These are phyloP conservation scores for Pugionium cornutum DNA, from an alignment of 345 rosid species.

Conservation along the genomic window DNA sequence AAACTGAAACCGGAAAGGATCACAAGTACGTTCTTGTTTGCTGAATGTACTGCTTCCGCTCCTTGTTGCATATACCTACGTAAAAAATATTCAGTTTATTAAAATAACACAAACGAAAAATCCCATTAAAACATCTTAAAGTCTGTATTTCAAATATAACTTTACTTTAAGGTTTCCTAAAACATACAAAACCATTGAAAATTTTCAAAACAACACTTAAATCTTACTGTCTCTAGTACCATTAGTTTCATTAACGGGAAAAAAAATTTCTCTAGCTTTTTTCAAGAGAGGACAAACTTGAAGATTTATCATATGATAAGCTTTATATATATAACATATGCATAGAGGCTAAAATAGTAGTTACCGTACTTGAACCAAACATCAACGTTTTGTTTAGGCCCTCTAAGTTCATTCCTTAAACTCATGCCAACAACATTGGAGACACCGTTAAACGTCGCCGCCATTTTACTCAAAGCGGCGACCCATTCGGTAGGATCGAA, in stretches of 20 bases:
- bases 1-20: slow-evolving; percentile 82
- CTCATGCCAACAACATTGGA: slow-evolving; percentile 85
- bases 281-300: too few species aligned
- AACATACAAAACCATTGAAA: too few species aligned
- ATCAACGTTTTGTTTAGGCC: slow-evolving; percentile 65
- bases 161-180: too few species aligned
- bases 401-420: slow-evolving; percentile 93
- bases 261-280: too few species aligned
- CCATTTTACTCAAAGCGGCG: slow-evolving; percentile 66
- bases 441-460: slow-evolving; percentile 60
- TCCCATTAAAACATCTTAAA: too few species aligned
- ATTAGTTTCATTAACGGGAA: too few species aligned
- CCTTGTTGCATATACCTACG: slow-evolving; percentile 74
- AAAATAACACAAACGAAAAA: too few species aligned
- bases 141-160: too few species aligned
- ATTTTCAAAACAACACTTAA: too few species aligned
- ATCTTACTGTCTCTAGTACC: too few species aligned
- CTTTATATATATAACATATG: neutral
- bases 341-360: slow-evolving; percentile 1
- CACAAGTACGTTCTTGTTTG: slow-evolving; percentile 84
- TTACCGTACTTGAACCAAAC: slow-evolving; percentile 83
- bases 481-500: slow-evolving; percentile 78
- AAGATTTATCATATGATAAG: too few species aligned
- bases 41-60: slow-evolving; percentile 86
- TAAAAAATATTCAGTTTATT: too few species aligned